Conservation (phyloP, 2,329 filamentous ascomycete species). For the Beauveria sp. region DNA sequence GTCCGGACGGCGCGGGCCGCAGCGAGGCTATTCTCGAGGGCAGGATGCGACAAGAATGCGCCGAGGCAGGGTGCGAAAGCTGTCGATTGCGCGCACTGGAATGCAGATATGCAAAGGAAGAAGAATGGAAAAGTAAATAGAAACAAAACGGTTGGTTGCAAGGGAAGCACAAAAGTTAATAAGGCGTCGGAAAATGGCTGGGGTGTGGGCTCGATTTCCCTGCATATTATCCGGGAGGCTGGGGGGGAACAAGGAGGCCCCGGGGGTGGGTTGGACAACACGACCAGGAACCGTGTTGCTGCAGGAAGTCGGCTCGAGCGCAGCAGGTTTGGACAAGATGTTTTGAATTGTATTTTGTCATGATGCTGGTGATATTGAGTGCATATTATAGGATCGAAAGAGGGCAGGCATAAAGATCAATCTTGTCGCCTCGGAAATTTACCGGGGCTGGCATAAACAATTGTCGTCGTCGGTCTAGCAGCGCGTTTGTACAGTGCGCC, state of each 20-base stretch:
- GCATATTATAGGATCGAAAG: neutral
- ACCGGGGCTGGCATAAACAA: no score
- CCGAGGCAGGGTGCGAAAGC: no score
- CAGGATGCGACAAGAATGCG: neutral
- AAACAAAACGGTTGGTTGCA: neutral
- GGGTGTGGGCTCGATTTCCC: neutral
- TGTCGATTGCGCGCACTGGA: neutral
- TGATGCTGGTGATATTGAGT: neutral
- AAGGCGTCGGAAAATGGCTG: neutral
- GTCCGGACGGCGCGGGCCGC: neutral
- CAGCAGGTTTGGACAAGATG: neutral
- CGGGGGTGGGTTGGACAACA: neutral
- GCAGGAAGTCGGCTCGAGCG: neutral
- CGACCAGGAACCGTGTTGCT: neutral
- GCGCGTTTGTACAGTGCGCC: no score
- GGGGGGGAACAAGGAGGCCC: neutral
- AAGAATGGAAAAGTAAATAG: neutral
- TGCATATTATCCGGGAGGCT: conserved; percentile 8
- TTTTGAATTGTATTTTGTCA: neutral
- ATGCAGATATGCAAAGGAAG: neutral
- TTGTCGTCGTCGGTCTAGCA: no score
- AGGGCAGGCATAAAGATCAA: neutral
- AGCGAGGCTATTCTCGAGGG: neutral
- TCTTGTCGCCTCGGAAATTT: neutral
- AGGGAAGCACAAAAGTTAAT: neutral